Evolutionary conservation across 176 grass and related monocot species (phyloP).

Genomic region (Phoenix dactylifera): DNA sequence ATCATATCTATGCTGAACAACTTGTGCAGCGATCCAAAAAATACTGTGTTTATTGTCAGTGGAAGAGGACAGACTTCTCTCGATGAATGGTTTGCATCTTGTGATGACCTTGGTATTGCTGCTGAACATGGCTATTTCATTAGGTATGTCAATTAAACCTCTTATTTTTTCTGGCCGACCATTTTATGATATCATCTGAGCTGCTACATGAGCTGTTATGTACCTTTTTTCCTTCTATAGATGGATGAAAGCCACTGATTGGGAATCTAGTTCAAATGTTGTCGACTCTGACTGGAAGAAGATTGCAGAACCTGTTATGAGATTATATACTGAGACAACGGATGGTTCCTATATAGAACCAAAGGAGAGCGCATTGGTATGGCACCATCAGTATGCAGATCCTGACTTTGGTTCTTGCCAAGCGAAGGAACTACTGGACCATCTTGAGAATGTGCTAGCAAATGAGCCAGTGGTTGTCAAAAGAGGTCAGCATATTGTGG

Average conservation of each 20-base stretch:
- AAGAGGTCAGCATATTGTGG: constrained; percentile 77
- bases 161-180: no score
- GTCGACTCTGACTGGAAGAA: constrained; percentile 55
- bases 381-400: constrained; percentile 85
- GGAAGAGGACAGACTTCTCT: constrained; percentile 42
- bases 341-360: constrained; percentile 78
- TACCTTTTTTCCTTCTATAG: constrained; percentile 31
- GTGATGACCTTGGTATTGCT: constrained; percentile 68
- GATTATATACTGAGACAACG: constrained; percentile 75
- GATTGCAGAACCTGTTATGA: constrained; percentile 79
- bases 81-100: constrained; percentile 60
- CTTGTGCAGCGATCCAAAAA: constrained; percentile 54
- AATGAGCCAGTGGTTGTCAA: constrained; percentile 92
- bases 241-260: constrained; percentile 51
- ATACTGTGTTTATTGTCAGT: constrained; percentile 73
- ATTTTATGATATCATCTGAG: not conserved
- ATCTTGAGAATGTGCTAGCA: constrained; percentile 83
- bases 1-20: constrained; percentile 58
- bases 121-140: constrained; percentile 82
- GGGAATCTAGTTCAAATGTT: constrained; percentile 45
- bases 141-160: constrained; percentile 32
- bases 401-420: constrained; percentile 79
- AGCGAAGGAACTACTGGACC: constrained; percentile 62
- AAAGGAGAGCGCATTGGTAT: constrained; percentile 85
- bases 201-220: constrained; percentile 12